Percentiles rank a stretch among this genome's conserved stretches.
Conservation (phyloP, 805 yeast genomes). For the Yamadazyma tumulicola region DNA sequence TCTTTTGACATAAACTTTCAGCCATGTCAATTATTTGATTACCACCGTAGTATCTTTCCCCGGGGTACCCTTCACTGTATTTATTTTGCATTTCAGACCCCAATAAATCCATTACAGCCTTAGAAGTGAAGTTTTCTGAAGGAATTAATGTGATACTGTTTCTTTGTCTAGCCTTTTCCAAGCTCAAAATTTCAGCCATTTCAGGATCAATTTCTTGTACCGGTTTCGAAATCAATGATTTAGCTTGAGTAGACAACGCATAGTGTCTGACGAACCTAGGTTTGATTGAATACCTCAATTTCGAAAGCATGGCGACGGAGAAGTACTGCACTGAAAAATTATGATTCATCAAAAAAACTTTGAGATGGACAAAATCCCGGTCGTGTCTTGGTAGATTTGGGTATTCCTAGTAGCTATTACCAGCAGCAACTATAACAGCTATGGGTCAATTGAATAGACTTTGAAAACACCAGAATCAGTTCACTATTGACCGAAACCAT, state of each 20-base stretch:
- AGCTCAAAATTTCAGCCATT: slow-evolving; percentile 65
- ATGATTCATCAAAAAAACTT: slow-evolving; percentile 6
- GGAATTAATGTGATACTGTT: slow-evolving; percentile 93
- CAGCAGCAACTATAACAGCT: too few species aligned
- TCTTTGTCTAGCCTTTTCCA: slow-evolving; percentile 88
- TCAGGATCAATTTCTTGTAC: slow-evolving; percentile 73
- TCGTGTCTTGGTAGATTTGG: not conserved
- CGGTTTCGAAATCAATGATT: slow-evolving; percentile 60
- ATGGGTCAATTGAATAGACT: too few species aligned
- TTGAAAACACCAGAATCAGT: too few species aligned
- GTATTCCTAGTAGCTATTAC: too few species aligned
- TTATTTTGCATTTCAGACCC: slow-evolving; percentile 98
- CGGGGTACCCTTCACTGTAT: slow-evolving; percentile 99
- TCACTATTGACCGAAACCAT: too few species aligned
- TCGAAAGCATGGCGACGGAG: slow-evolving; percentile 1
- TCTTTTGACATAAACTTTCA: slow-evolving; percentile 86
- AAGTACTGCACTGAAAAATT: slow-evolving; percentile 7
- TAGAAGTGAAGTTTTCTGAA: slow-evolving; percentile 94
- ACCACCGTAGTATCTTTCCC: slow-evolving; percentile 98
- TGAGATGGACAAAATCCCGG: not conserved
- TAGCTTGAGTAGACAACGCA: slow-evolving; percentile 66
- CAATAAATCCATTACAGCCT: slow-evolving; percentile 91
- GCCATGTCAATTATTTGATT: slow-evolving; percentile 95
- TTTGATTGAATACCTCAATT: not conserved
- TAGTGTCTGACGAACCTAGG: slow-evolving; percentile 31